Percentiles rank a stretch among this genome's conserved stretches.
These are phyloP conservation scores for Phytophthora niederhauseri DNA, from an alignment of 352 stramenopile species.

Conservation along the genomic window DNA sequence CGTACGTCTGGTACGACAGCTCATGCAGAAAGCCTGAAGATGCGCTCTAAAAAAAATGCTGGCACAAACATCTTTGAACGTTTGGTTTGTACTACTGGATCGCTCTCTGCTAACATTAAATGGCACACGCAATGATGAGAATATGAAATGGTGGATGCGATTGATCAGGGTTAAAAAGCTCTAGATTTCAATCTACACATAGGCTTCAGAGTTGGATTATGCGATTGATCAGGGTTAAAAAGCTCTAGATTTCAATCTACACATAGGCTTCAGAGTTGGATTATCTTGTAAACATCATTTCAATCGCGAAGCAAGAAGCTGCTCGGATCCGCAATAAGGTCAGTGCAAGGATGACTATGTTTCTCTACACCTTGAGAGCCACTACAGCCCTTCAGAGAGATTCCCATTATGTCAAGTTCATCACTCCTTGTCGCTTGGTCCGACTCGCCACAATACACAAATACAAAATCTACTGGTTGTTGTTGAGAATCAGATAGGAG, in stretches of 20 bases:
- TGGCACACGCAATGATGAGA: no score
- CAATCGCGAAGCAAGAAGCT: slow-evolving; percentile 37
- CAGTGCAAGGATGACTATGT: slow-evolving; percentile 80
- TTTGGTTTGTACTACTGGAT: no score
- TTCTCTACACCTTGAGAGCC: slow-evolving; percentile 56
- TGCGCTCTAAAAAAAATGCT: no score
- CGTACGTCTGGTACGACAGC: no score
- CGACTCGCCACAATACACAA: slow-evolving; percentile 7
- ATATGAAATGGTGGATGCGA: slow-evolving; percentile 14
- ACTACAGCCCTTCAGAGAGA: slow-evolving; percentile 70
- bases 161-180: slow-evolving; percentile 91
- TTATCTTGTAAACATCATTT: slow-evolving; percentile 80
- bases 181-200: slow-evolving; percentile 75
- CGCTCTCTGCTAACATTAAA: no score
- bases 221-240: slow-evolving; percentile 87
- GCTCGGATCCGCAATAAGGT: slow-evolving; percentile 42
- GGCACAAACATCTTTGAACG: no score
- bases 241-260: slow-evolving; percentile 77
- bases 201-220: slow-evolving; percentile 89
- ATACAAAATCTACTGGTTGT: slow-evolving; percentile 10
- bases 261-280: slow-evolving; percentile 86
- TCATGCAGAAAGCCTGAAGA: no score
- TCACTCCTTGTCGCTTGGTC: slow-evolving; percentile 53
- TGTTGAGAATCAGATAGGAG: slow-evolving; percentile 83
- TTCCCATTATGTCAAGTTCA: slow-evolving; percentile 85